Conservation (phyloP, 2,329 filamentous ascomycete species). For the Colletotrichum coccodes region DNA sequence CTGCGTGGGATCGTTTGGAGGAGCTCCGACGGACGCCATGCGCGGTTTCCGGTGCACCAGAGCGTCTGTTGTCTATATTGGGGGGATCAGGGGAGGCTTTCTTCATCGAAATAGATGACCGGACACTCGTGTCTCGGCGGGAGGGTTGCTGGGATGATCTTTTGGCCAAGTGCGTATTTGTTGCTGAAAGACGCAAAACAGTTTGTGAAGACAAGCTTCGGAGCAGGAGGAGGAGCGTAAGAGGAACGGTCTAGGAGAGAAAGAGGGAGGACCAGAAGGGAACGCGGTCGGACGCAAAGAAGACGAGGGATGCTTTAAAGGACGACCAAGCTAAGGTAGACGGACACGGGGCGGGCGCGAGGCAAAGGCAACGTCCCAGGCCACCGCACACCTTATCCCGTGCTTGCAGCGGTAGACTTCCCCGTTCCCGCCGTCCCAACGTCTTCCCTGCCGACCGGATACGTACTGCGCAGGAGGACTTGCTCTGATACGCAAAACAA, state of each 20-base stretch:
- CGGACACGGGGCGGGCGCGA: constrained; percentile 14
- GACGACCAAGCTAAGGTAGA: not conserved
- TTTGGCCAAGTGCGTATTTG: not conserved
- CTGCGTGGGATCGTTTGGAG: constrained; percentile 49
- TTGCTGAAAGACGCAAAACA: not conserved
- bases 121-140: constrained; percentile 33
- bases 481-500: constrained; percentile 9
- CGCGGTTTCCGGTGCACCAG: constrained; percentile 64
- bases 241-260: not conserved
- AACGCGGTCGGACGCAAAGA: constrained; percentile 16
- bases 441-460: not conserved
- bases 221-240: constrained; percentile 14
- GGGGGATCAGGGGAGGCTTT: constrained; percentile 64
- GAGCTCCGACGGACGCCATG: constrained; percentile 58
- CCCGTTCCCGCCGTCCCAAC: constrained; percentile 9
- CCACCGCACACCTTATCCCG: constrained; percentile 3
- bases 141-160: constrained; percentile 1
- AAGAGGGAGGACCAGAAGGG: constrained; percentile 10
- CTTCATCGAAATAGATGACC: constrained; percentile 67
- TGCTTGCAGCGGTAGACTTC: constrained; percentile 9
- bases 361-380: constrained; percentile 28
- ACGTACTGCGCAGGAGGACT: not conserved
- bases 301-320: constrained; percentile 29
- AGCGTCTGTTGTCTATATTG: constrained; percentile 66
- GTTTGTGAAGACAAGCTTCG: constrained; percentile 17